Conservation (phyloP, 1,284 basidiomycete genomes). For the Ceratobasidium sp. region DNA sequence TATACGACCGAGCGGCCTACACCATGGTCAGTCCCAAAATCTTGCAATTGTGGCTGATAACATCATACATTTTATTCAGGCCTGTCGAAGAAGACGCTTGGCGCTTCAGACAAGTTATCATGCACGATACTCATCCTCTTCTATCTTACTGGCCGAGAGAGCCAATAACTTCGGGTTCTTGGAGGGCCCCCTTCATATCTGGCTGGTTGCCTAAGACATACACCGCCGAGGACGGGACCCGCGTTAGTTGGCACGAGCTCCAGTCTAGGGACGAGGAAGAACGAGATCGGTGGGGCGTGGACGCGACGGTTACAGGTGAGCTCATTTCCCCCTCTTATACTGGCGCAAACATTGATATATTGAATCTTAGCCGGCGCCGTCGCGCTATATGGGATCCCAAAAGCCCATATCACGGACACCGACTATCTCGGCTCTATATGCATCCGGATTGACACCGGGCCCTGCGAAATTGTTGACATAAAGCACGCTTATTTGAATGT, state of each 20-base stretch:
- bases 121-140: slow-evolving; percentile 21
- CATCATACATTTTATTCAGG: background rate
- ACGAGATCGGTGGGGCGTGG: slow-evolving; percentile 4
- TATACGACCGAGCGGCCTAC: slow-evolving; percentile 13
- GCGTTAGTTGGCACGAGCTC: slow-evolving; percentile 11
- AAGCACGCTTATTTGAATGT: slow-evolving; percentile 11
- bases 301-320: slow-evolving; percentile 10
- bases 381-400: slow-evolving; percentile 13
- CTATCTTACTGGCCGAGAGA: slow-evolving; percentile 10
- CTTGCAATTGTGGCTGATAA: background rate
- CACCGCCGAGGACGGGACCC: slow-evolving; percentile 4
- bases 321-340: too few species aligned
- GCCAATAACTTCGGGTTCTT: background rate
- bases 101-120: slow-evolving; percentile 6
- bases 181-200: background rate
- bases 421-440: slow-evolving; percentile 19
- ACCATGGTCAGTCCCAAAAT: slow-evolving; percentile 5
- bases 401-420: slow-evolving; percentile 24
- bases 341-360: background rate
- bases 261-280: background rate
- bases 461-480: slow-evolving; percentile 13
- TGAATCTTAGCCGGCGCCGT: background rate
- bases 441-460: slow-evolving; percentile 10
- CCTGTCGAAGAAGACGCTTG: slow-evolving; percentile 3
- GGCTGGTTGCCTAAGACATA: slow-evolving; percentile 9